phyloP scores from a whole-genome alignment of 2,329 filamentous ascomycete species.

The Pseudocercospora ulei region DNA sequence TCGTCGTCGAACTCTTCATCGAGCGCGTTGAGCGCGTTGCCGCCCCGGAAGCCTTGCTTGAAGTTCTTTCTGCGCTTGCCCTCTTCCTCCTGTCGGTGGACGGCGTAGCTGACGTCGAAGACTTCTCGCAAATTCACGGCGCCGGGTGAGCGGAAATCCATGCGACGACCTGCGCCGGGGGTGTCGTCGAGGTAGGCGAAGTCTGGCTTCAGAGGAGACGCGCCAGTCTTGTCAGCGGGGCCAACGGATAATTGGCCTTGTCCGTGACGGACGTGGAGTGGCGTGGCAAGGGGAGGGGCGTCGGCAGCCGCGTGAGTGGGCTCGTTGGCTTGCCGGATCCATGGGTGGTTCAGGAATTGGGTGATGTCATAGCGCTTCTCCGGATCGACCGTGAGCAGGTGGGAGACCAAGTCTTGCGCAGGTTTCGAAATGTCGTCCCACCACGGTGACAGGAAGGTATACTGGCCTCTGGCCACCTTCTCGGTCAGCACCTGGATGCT shows the following conservation, averaged over 20 bases:
- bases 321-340: conserved; percentile 67
- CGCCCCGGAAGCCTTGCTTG: conserved; percentile 56
- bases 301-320: conserved; percentile 57
- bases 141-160: conserved; percentile 91
- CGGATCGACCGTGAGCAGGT: conserved; percentile 86
- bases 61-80: conserved; percentile 82
- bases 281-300: conserved; percentile 62
- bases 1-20: conserved; percentile 57
- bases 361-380: conserved; percentile 89
- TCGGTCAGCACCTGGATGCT: conserved; percentile 94
- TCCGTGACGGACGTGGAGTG: conserved; percentile 51
- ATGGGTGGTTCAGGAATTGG: conserved; percentile 89
- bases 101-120: conserved; percentile 96
- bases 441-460: conserved; percentile 96
- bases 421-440: conserved; percentile 98
- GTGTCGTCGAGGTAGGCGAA: conserved; percentile 50
- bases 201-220: conserved; percentile 42
- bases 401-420: conserved; percentile 86
- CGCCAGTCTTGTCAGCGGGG: conserved; percentile 24
- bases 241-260: conserved; percentile 34
- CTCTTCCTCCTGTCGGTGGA: conserved; percentile 93
- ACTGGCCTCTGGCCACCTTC: conserved; percentile 93
- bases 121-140: conserved; percentile 93
- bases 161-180: conserved; percentile 50
- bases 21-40: conserved; percentile 53